These are phyloP conservation scores for Melanopsichium pennsylvanicum DNA, from an alignment of 1,284 basidiomycete species.

Conservation along the genomic window DNA sequence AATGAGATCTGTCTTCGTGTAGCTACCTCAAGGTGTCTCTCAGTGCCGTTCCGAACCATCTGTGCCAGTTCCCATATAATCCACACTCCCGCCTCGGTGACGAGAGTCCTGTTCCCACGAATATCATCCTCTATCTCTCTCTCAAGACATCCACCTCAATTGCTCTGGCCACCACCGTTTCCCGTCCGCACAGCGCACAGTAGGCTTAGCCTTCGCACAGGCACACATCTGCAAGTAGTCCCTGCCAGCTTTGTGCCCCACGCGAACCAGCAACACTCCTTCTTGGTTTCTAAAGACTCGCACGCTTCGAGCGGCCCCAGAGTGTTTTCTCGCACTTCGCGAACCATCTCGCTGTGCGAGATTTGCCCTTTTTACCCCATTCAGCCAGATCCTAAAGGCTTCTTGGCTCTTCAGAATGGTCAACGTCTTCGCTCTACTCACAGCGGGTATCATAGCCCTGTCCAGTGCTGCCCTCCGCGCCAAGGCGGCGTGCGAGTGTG, in stretches of 20 bases:
- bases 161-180: constrained; percentile 8
- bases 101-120: neutral
- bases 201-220: constrained; percentile 9
- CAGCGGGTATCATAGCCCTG: constrained; percentile 27
- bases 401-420: constrained; percentile 11
- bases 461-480: constrained; percentile 21
- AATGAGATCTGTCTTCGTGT: constrained; percentile 10
- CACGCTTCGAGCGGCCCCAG: neutral
- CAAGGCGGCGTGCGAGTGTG: constrained; percentile 48
- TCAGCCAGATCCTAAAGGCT: neutral
- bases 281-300: neutral
- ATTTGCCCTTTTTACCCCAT: neutral
- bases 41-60: neutral
- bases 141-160: constrained; percentile 5
- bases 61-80: constrained; percentile 22
- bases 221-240: neutral
- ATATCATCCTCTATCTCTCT: neutral
- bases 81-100: neutral
- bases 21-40: neutral
- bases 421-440: constrained; percentile 13
- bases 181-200: constrained; percentile 28
- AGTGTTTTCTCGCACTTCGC: no score
- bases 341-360: constrained; percentile 15
- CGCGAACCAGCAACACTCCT: neutral
- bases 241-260: neutral